Evolutionary conservation across 2,329 filamentous ascomycete species (phyloP).

Genomic region (Trichophyton verrucosum): DNA sequence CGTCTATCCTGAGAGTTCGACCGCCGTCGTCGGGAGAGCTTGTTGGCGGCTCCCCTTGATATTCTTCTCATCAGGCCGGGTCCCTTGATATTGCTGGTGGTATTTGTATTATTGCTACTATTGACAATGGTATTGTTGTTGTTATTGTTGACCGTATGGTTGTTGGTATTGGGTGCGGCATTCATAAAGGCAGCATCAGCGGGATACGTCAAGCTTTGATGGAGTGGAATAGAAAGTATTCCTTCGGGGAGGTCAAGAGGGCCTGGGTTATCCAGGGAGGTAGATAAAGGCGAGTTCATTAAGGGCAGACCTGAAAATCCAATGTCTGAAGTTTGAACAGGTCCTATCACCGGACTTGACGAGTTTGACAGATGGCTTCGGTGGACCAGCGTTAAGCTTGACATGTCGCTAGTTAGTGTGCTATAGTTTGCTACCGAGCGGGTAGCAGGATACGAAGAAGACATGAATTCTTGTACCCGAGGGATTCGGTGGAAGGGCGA

Average conservation of each 20-base stretch:
- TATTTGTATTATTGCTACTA: neutral
- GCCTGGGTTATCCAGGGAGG: slow-evolving; percentile 29
- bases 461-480: slow-evolving; percentile 27
- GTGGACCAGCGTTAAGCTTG: neutral
- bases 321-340: slow-evolving; percentile 16
- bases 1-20: slow-evolving; percentile 68
- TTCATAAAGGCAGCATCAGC: neutral
- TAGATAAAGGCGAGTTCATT: neutral
- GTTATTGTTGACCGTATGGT: neutral
- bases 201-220: neutral
- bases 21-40: slow-evolving; percentile 56
- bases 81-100: slow-evolving; percentile 33
- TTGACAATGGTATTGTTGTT: slow-evolving; percentile 25
- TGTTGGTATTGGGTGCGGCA: neutral
- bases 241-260: slow-evolving; percentile 63
- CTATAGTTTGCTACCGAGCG: slow-evolving; percentile 15
- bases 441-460: slow-evolving; percentile 15
- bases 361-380: slow-evolving; percentile 8
- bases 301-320: neutral
- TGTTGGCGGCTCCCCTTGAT: slow-evolving; percentile 65
- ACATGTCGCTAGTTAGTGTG: slow-evolving; percentile 10
- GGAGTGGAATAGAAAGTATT: slow-evolving; percentile 38
- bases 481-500: slow-evolving; percentile 21
- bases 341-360: slow-evolving; percentile 20
- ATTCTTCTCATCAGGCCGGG: slow-evolving; percentile 68